Evolutionary conservation across 1,284 basidiomycete genomes (phyloP).

Genomic region (Mycosarcoma maydis): DNA sequence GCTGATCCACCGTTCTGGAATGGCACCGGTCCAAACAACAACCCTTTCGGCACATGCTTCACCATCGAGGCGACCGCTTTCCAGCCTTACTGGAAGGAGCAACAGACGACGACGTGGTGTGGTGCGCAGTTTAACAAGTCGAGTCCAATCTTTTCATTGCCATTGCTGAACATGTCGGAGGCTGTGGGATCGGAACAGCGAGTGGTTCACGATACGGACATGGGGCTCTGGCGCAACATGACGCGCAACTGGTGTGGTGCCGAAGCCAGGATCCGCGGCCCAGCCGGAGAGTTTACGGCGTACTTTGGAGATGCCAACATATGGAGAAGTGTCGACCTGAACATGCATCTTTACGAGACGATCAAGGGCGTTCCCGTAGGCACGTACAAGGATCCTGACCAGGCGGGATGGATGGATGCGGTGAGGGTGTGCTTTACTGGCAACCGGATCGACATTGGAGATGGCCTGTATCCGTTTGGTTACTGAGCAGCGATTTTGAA

Average conservation of each 20-base stretch:
- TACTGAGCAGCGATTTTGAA: conserved; percentile 6
- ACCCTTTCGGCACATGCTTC: conserved; percentile 44
- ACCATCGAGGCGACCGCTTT: conserved; percentile 41
- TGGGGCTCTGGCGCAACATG: conserved; percentile 21
- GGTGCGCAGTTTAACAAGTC: conserved; percentile 41
- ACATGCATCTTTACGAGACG: conserved; percentile 35
- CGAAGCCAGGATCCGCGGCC: conserved; percentile 31
- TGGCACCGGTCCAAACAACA: conserved; percentile 40
- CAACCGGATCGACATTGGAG: conserved; percentile 19
- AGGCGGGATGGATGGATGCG: conserved; percentile 24
- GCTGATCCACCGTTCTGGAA: conserved; percentile 44
- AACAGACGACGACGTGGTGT: conserved; percentile 44
- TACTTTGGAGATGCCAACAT: conserved; percentile 33
- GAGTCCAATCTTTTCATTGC: conserved; percentile 39
- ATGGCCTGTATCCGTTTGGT: conserved; percentile 19
- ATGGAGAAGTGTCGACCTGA: conserved; percentile 32
- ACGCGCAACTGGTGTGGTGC: conserved; percentile 45
- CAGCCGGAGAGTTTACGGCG: conserved; percentile 23
- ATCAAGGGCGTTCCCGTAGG: conserved; percentile 28
- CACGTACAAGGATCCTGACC: conserved; percentile 17
- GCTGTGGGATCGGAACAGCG: conserved; percentile 9
- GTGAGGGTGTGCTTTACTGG: conserved; percentile 21
- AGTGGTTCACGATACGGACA: conserved; percentile 13
- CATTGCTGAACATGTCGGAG: conserved; percentile 36
- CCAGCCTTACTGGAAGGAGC: conserved; percentile 41